Percentiles rank a stretch among this genome's conserved stretches.
Conservation (phyloP, 1,284 basidiomycete genomes). For the Binderoboletus segoi region DNA sequence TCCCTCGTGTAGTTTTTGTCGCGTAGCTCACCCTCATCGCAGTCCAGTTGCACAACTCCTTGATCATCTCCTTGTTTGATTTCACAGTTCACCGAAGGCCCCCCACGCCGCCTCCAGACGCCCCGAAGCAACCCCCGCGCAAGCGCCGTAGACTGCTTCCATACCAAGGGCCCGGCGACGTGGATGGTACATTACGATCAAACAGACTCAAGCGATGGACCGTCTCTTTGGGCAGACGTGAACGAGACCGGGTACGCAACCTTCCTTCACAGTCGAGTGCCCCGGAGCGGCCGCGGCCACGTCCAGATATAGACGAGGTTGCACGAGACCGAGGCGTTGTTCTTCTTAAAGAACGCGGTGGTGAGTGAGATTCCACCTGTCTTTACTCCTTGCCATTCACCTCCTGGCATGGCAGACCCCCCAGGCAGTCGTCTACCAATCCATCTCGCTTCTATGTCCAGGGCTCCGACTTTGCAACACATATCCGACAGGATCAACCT, state of each 20-base stretch:
- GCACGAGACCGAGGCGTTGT: constrained; percentile 67
- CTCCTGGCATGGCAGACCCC: constrained; percentile 50
- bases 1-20: background rate
- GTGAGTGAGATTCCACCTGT: constrained; percentile 38
- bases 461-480: constrained; percentile 73
- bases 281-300: constrained; percentile 43
- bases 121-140: constrained; percentile 62
- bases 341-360: constrained; percentile 63
- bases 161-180: constrained; percentile 63
- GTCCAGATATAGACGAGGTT: constrained; percentile 64
- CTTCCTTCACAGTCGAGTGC: constrained; percentile 47
- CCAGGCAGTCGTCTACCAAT: constrained; percentile 71
- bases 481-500: constrained; percentile 78
- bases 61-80: constrained; percentile 80
- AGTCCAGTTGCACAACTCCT: constrained; percentile 80
- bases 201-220: constrained; percentile 74
- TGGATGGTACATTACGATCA: constrained; percentile 60
- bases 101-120: constrained; percentile 60
- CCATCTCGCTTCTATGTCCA: constrained; percentile 67
- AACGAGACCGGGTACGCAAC: constrained; percentile 68
- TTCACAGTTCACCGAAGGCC: constrained; percentile 69
- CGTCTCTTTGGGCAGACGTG: constrained; percentile 67
- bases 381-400: background rate
- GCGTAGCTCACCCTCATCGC: constrained; percentile 9
- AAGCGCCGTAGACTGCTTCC: constrained; percentile 74